These are phyloP conservation scores for Antitrichia curtipendula DNA, from an alignment of 225 moss, liverwort and hornwort genomes.

Conservation along the genomic window DNA sequence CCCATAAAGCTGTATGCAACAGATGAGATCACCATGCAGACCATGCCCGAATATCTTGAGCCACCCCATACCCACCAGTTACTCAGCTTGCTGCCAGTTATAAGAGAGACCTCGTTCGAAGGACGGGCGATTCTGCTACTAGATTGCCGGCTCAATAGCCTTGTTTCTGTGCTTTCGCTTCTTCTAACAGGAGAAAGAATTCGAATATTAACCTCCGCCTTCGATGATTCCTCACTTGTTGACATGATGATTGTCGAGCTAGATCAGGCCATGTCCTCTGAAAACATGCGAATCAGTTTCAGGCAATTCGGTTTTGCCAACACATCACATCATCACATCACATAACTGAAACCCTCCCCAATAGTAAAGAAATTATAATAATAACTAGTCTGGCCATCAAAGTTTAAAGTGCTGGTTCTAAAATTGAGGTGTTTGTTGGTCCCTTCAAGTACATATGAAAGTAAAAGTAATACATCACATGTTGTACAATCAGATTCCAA, in stretches of 20 bases:
- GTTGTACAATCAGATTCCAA: background rate
- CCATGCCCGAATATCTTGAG: slow-evolving; percentile 54
- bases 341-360: background rate
- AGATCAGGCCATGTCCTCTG: background rate
- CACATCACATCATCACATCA: background rate
- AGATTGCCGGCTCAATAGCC: slow-evolving; percentile 1
- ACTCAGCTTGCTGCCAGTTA: background rate
- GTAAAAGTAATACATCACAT: background rate
- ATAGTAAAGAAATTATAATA: background rate
- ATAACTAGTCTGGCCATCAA: background rate
- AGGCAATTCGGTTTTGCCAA: background rate
- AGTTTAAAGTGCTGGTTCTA: background rate
- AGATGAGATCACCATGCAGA: slow-evolving; percentile 69
- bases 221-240: background rate
- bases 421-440: background rate
- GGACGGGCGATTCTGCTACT: background rate
- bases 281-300: background rate
- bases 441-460: background rate
- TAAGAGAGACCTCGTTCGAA: background rate
- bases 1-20: slow-evolving; percentile 66
- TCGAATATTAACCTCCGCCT: background rate
- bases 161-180: background rate
- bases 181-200: slow-evolving; percentile 12
- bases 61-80: slow-evolving; percentile 53
- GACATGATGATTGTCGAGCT: slow-evolving; percentile 3